A percentile compares a stretch with the other conserved stretches of the same genome.
phyloP scores from a whole-genome alignment of 768 basidiomycete genomes.

The Wakefieldia striispora region DNA sequence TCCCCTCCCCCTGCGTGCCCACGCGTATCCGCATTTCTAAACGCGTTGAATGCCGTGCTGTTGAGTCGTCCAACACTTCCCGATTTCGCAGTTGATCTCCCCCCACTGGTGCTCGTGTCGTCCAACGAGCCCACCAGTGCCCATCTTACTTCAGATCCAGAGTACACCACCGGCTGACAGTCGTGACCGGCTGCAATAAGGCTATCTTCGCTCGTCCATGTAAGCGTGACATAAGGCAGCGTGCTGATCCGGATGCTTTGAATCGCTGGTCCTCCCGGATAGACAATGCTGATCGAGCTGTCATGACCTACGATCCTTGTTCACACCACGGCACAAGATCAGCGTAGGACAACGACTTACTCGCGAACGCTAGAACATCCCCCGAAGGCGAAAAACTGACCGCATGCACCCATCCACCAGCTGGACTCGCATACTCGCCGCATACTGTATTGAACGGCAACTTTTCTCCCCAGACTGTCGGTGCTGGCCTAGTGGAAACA shows the following conservation, averaged over 20 bases:
- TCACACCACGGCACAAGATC: background rate
- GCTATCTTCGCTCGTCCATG: constrained; percentile 80
- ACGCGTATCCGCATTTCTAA: constrained; percentile 87
- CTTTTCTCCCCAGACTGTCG: constrained; percentile 96
- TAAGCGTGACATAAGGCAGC: constrained; percentile 80
- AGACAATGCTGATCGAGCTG: constrained; percentile 89
- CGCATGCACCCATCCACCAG: constrained; percentile 96
- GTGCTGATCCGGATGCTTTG: constrained; percentile 74
- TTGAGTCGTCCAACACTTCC: constrained; percentile 74
- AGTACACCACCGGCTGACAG: constrained; percentile 90
- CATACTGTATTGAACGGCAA: constrained; percentile 97
- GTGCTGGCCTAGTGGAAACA: constrained; percentile 59
- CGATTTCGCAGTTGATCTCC: constrained; percentile 38
- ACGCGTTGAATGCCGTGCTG: constrained; percentile 90
- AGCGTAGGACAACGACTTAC: constrained; percentile 47
- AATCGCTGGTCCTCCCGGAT: constrained; percentile 74
- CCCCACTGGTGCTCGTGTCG: constrained; percentile 52
- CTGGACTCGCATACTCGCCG: constrained; percentile 85
- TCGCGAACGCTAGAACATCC: constrained; percentile 89
- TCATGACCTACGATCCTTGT: constrained; percentile 72
- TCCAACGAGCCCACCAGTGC: constrained; percentile 78
- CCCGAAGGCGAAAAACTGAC: constrained; percentile 97
- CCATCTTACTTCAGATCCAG: constrained; percentile 79
- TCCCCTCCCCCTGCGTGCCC: constrained; percentile 39
- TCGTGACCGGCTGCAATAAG: constrained; percentile 96